Base-by-base conservation (phyloP, 345 rosid genomes). In the Aegle marmelos region DNA sequence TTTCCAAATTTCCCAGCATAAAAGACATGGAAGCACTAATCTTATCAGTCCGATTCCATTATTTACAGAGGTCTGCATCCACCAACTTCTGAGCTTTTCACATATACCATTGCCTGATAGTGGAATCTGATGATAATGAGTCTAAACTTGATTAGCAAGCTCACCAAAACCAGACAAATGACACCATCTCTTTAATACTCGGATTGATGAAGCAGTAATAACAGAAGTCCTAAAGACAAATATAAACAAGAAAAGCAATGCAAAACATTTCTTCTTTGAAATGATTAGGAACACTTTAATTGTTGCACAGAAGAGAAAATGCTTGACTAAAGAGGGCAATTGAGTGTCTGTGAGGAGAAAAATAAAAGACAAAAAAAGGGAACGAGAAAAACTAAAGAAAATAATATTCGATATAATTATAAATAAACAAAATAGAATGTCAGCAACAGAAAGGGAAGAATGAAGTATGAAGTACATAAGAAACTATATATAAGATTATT, bases 1-100 rank as follows among this genome's bases (percentile, higher is more conserved):
- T 48, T 76, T 68, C 81, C 82, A 79, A 77, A 74, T 41, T 31
- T 81, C 76, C 81, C 76, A 83, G 79, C 75, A 81, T 70, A 73
- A 62, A 81, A 79, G 79, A 83, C 83, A 86, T 22, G 81, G 88
- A 76, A 83, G 81, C 64, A 83, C 57, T 53, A 83, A 71, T 76
- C 76, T 79, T 83, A 79, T 76, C 73, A 83, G 73, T 75, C 64
- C 79, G 73, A 54, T 62, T 67, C 77, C 74, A 56, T 71, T 83
- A 80, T 79, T 76, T 45, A 75, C 41, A 80, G 74, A 68, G 68
- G 80, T 72, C 64, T 16, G 75, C 79, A 75, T 76, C 81, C 88
- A 80, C 74, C 79, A 61, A 79, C 72, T 76, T 73, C 6, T 77
- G 61, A 72, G 79, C 83, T 77, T 74, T 80, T 82, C 85, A 79